A percentile compares a stretch with the other conserved stretches of the same genome.
phyloP scores from a whole-genome alignment of 495 filamentous ascomycete genomes.

The Xylaria palmicola region DNA sequence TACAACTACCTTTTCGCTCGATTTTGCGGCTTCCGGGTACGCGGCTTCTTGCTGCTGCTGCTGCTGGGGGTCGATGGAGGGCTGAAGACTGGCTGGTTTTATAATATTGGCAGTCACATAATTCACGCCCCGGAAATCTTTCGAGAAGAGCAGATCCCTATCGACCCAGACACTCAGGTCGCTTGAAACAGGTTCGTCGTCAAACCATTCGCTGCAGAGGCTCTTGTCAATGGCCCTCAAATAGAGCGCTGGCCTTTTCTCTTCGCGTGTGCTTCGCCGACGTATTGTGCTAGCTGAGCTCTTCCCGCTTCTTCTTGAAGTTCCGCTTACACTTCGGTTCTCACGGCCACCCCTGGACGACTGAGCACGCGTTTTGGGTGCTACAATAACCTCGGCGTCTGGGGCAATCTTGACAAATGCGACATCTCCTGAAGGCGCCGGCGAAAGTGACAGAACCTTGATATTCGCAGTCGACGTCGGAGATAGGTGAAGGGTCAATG shows the following conservation, averaged over 20 bases:
- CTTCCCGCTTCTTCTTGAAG: conserved; percentile 67
- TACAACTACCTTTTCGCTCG: conserved; percentile 72
- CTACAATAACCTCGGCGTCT: conserved; percentile 94
- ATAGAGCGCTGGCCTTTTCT: conserved; percentile 64
- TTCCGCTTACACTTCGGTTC: conserved; percentile 68
- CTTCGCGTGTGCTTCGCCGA: conserved; percentile 58
- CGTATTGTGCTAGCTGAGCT: conserved; percentile 68
- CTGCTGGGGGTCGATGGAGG: conserved; percentile 71
- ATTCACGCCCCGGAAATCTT: conserved; percentile 67
- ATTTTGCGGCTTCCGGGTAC: conserved; percentile 47
- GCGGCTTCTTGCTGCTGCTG: conserved; percentile 64
- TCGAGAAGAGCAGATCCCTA: conserved; percentile 64
- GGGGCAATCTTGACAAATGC: conserved; percentile 89
- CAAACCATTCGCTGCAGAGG: conserved; percentile 69
- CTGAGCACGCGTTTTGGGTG: conserved; percentile 70
- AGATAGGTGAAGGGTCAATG: conserved; percentile 87
- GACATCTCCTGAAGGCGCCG: conserved; percentile 63
- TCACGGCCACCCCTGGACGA: conserved; percentile 48
- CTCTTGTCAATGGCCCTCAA: conserved; percentile 73
- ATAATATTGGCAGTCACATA: conserved; percentile 77
- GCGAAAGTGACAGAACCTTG: conserved; percentile 73
- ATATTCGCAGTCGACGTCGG: conserved; percentile 95
- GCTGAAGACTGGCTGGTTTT: conserved; percentile 73
- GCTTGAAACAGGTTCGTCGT: conserved; percentile 54
- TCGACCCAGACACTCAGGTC: conserved; percentile 83